Conservation (phyloP, 2,329 filamentous ascomycete genomes). For the Fusarium sterilihyphosum region DNA sequence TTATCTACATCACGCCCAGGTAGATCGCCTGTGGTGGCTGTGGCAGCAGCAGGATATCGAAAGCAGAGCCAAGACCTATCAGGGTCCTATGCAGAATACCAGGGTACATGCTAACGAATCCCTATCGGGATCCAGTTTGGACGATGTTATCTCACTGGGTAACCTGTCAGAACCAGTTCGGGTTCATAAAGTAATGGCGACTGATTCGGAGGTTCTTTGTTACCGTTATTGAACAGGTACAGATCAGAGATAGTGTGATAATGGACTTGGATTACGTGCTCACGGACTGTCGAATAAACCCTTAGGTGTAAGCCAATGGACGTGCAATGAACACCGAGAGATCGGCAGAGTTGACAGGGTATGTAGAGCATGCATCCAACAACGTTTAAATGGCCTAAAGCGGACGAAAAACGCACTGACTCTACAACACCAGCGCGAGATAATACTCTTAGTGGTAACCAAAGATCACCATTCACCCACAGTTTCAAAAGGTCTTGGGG, state of each 20-base stretch:
- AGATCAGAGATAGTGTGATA: not conserved
- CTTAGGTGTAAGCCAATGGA: not conserved
- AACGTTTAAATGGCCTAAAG: not conserved
- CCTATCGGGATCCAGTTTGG: not conserved
- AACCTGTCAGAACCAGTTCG: not conserved
- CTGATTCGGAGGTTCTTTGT: not conserved
- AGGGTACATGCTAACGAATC: not conserved
- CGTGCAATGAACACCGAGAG: not conserved
- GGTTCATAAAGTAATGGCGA: not conserved
- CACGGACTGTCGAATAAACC: not conserved
- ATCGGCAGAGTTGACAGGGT: not conserved
- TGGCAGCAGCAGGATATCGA: not conserved
- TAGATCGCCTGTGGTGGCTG: not conserved
- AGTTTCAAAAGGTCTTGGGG: not conserved
- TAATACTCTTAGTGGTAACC: not conserved
- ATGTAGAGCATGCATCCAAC: not conserved
- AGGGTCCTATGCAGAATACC: not conserved
- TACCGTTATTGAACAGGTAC: not conserved
- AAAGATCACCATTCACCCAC: not conserved
- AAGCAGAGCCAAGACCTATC: not conserved
- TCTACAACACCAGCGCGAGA: not conserved
- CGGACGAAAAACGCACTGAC: rapidly evolving
- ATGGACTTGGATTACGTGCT: not conserved
- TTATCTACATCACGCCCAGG: not conserved
- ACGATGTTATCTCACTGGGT: not conserved